A percentile compares a stretch with the other conserved stretches of the same genome.
Evolutionary conservation across 495 filamentous ascomycete genomes (phyloP).

Genomic region (Lentithecium fluviatile): DNA sequence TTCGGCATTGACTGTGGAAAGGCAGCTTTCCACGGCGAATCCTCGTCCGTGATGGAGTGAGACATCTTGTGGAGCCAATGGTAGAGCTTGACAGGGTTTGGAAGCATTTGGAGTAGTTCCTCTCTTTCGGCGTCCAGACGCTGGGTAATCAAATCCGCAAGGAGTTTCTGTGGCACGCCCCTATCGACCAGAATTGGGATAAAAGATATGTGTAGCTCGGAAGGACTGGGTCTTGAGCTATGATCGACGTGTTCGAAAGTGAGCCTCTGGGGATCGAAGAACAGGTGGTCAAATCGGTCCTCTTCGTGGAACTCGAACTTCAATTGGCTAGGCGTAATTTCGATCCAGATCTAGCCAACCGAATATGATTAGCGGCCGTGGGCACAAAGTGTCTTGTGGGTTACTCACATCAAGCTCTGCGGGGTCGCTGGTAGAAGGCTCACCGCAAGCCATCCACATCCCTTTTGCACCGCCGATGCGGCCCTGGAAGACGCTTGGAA

Average conservation of each 20-base stretch:
- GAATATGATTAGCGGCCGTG: no score
- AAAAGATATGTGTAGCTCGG: constrained; percentile 73
- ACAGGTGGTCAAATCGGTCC: constrained; percentile 45
- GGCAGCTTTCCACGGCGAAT: constrained; percentile 50
- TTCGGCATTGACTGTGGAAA: constrained; percentile 56
- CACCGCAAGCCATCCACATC: constrained; percentile 74
- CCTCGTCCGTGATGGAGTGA: constrained; percentile 32
- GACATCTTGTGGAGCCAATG: constrained; percentile 55
- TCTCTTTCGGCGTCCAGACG: constrained; percentile 61
- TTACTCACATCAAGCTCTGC: constrained; percentile 39
- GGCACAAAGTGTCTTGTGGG: no score
- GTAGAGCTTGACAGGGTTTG: constrained; percentile 50
- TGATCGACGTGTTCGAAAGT: constrained; percentile 74
- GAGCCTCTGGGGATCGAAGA: constrained; percentile 48
- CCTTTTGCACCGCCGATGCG: constrained; percentile 85
- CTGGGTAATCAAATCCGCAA: constrained; percentile 59
- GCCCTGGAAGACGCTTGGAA: constrained; percentile 76
- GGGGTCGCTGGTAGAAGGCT: constrained; percentile 44
- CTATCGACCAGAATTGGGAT: constrained; percentile 72
- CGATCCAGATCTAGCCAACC: constrained; percentile 76
- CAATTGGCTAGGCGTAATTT: constrained; percentile 72
- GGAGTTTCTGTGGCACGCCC: constrained; percentile 54
- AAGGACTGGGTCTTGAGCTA: constrained; percentile 60
- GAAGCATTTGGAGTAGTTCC: constrained; percentile 58
- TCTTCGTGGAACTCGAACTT: constrained; percentile 68